Conservation (phyloP, 2,329 filamentous ascomycete genomes). For the Calonectria montana region DNA sequence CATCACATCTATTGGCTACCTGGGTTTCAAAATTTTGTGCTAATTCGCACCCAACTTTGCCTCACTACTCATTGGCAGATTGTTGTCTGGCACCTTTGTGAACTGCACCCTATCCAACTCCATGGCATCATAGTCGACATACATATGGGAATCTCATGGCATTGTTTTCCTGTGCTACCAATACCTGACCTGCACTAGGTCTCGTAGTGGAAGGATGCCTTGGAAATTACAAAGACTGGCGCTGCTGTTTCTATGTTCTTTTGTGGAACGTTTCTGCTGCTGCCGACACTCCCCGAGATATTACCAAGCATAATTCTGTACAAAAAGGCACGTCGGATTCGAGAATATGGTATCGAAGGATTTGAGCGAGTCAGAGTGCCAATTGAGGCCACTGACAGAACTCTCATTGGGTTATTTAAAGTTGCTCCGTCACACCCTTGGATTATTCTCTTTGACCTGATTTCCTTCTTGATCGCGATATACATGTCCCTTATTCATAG, state of each 20-base stretch:
- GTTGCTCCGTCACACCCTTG: neutral
- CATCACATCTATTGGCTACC: constrained; percentile 59
- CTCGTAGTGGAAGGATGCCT: neutral
- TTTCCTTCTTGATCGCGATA: neutral
- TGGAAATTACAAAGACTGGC: neutral
- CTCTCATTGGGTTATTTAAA: neutral
- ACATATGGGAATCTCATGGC: neutral
- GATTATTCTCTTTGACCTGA: neutral
- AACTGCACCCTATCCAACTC: neutral
- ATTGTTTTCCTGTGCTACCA: neutral
- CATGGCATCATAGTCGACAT: neutral
- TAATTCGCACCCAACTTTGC: constrained; percentile 66
- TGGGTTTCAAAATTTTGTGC: constrained; percentile 64
- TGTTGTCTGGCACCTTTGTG: neutral
- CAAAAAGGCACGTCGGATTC: neutral
- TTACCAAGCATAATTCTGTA: neutral
- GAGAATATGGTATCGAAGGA: neutral
- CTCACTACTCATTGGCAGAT: constrained; percentile 63
- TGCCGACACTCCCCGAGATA: neutral
- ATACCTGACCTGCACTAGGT: neutral
- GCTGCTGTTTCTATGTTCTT: neutral
- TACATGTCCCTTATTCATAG: neutral
- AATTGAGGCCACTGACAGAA: neutral
- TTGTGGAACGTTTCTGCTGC: neutral
- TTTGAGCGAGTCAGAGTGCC: neutral